These are phyloP conservation scores for Prototheca cutis DNA, from an alignment of 163 green algal species.

Conservation along the genomic window DNA sequence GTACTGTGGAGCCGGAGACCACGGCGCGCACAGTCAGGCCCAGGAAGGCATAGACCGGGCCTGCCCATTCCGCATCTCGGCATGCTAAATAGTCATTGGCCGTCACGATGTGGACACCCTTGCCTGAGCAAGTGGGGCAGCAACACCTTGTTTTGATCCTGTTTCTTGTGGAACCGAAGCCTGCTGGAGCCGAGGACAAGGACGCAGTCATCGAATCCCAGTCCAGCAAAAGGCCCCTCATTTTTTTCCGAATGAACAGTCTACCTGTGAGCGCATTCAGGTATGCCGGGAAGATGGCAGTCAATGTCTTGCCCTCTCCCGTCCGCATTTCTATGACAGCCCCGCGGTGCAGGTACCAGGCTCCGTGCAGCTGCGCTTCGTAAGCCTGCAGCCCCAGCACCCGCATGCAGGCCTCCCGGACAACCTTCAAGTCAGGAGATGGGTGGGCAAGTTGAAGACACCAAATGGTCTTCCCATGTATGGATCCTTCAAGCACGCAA, in stretches of 20 bases:
- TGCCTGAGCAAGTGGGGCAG: constrained; percentile 31
- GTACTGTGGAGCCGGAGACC: too few relatives aligned
- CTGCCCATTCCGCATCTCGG: constrained; percentile 94
- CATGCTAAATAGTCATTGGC: constrained; percentile 98
- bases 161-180: too few relatives aligned
- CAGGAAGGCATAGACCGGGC: constrained; percentile 84
- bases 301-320: constrained; percentile 95
- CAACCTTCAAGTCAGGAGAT: constrained; percentile 49
- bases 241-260: too few relatives aligned
- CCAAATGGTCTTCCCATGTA: too few relatives aligned
- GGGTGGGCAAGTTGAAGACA: too few relatives aligned
- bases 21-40: constrained; percentile 81
- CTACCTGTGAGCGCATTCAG: constrained; percentile 78
- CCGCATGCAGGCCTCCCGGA: constrained; percentile 78
- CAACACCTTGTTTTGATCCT: neutral
- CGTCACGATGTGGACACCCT: constrained; percentile 90
- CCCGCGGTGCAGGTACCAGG: constrained; percentile 93
- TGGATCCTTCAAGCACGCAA: too few relatives aligned
- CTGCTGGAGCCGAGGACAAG: too few relatives aligned
- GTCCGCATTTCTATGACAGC: constrained; percentile 98
- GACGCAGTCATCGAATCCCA: too few relatives aligned
- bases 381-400: constrained; percentile 94
- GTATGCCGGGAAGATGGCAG: constrained; percentile 90
- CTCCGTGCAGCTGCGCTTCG: constrained; percentile 94
- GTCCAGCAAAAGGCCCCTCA: too few relatives aligned